Conservation (phyloP, 345 rosid genomes). For the Bruguiera parviflora region DNA sequence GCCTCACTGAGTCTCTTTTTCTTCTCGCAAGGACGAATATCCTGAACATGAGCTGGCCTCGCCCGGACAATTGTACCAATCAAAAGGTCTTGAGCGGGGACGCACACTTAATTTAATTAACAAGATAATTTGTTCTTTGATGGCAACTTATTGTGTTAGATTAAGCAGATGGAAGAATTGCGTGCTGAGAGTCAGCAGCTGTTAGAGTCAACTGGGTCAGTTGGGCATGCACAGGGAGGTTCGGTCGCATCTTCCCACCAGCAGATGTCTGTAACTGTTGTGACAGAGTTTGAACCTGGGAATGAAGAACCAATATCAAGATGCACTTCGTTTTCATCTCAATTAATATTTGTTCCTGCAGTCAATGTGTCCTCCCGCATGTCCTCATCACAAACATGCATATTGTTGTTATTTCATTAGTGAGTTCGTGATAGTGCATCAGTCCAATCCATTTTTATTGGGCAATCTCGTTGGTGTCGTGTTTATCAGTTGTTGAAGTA, state of each 20-base stretch:
- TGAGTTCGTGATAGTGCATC: not conserved
- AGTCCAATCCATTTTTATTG: too few species aligned
- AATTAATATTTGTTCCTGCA: constrained; percentile 40
- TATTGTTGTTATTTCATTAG: not conserved
- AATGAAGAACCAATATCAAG: constrained; percentile 96
- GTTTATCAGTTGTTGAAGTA: too few species aligned
- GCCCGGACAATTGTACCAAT: constrained; percentile 76
- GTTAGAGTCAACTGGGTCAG: constrained; percentile 74
- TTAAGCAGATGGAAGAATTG: constrained; percentile 80
- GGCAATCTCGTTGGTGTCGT: too few species aligned
- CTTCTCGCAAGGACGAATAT: constrained; percentile 91
- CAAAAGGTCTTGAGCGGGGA: constrained; percentile 56
- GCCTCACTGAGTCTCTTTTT: constrained; percentile 86
- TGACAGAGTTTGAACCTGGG: constrained; percentile 92
- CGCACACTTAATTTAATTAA: constrained; percentile 7
- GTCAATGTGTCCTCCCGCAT: not conserved
- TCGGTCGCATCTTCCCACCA: constrained; percentile 71
- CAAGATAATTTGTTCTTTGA: not conserved
- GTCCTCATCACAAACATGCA: too few species aligned
- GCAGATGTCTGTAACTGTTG: constrained; percentile 94
- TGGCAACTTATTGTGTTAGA: constrained; percentile 7
- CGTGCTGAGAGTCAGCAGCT: constrained; percentile 68
- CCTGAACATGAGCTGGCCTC: constrained; percentile 90
- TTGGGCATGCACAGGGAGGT: constrained; percentile 90
- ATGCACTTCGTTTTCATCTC: constrained; percentile 85